A percentile compares a stretch with the other conserved stretches of the same genome.
phyloP scores from a whole-genome alignment of 2,329 filamentous ascomycete species.

The Colletotrichum acutatum region DNA sequence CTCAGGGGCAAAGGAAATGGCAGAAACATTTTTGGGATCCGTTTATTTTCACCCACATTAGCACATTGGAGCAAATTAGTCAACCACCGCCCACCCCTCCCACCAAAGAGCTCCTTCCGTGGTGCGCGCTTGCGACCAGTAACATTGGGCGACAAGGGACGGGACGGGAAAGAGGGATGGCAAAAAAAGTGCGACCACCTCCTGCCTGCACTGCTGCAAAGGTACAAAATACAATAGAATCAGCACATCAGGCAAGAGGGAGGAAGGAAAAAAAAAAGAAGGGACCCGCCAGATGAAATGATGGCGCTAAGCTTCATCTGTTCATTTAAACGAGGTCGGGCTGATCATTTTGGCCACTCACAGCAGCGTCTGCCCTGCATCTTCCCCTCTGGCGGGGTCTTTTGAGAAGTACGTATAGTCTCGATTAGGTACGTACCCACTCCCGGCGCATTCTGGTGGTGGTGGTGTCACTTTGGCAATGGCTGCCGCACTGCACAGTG shows the following conservation, averaged over 20 bases:
- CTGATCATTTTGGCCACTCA: background rate
- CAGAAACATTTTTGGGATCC: background rate
- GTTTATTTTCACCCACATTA: background rate
- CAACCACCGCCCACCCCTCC: background rate
- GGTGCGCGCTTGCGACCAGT: background rate
- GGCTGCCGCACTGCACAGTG: background rate
- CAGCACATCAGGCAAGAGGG: background rate
- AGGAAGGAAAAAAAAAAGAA: background rate
- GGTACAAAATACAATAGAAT: too few species aligned
- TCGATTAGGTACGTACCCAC: background rate
- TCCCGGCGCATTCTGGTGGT: background rate
- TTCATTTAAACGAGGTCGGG: background rate
- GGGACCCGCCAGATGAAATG: background rate
- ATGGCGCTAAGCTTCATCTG: conserved; percentile 10
- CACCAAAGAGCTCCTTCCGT: background rate
- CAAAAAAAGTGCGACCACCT: background rate
- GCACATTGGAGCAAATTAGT: background rate
- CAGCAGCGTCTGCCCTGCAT: background rate
- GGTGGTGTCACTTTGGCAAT: background rate
- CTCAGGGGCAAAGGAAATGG: background rate
- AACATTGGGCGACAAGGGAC: background rate
- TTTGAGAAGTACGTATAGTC: background rate
- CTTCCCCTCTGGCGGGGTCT: background rate
- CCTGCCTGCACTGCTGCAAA: too few species aligned
- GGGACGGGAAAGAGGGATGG: background rate